phyloP scores from a whole-genome alignment of 202 grass and related monocot genomes.

The Zoysia matrella region DNA sequence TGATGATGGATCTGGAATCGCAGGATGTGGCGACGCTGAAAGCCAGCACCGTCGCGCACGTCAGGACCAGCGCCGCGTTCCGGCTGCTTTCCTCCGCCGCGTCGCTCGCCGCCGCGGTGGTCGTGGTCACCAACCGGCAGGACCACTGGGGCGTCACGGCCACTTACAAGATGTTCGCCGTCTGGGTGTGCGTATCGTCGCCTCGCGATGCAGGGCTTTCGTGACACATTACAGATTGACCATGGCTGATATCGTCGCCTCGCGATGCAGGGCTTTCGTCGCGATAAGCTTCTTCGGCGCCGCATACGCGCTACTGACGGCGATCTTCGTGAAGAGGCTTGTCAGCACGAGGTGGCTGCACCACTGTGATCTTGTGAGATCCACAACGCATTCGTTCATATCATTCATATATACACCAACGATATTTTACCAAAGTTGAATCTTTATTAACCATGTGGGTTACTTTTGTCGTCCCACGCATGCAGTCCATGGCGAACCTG shows the following conservation, averaged over 20 bases:
- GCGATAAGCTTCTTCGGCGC: constrained; percentile 25
- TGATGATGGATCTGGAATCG: constrained; percentile 41
- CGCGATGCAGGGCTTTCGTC: constrained; percentile 40
- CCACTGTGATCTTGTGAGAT: constrained; percentile 36
- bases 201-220: too few species aligned
- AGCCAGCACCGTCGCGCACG: neutral
- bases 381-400: too few species aligned
- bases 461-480: too few species aligned
- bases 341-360: constrained; percentile 35
- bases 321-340: neutral
- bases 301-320: constrained; percentile 46
- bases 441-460: too few species aligned
- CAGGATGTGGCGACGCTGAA: neutral
- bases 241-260: too few species aligned
- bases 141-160: constrained; percentile 50
- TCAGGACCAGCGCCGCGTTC: constrained; percentile 6
- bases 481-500: constrained; percentile 41
- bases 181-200: constrained; percentile 40
- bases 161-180: constrained; percentile 50
- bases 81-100: constrained; percentile 25
- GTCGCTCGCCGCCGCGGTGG: constrained; percentile 42
- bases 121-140: constrained; percentile 40
- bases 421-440: neutral
- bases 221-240: too few species aligned
- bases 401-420: neutral